A percentile compares a stretch with the other conserved stretches of the same genome.
These are phyloP conservation scores for Pyrenochaeta sp. DNA, from an alignment of 2,329 filamentous ascomycete genomes.

Conservation along the genomic window DNA sequence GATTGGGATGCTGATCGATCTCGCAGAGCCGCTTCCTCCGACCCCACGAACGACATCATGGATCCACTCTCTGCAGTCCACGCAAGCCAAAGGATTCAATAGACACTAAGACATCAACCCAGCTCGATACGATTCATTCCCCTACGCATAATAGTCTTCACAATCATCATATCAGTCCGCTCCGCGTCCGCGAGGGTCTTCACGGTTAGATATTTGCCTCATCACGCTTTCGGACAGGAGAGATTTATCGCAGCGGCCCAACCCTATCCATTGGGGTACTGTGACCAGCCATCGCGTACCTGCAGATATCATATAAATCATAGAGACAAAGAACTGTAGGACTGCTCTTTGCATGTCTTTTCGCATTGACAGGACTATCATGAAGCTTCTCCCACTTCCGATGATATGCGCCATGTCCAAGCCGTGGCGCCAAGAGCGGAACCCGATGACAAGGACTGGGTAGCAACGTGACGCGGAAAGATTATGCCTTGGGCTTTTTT, in stretches of 20 bases:
- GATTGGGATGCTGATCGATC: neutral
- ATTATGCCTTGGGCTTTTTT: neutral
- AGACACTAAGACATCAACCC: neutral
- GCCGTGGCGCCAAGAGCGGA: constrained; percentile 46
- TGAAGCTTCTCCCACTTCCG: neutral
- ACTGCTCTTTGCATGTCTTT: neutral
- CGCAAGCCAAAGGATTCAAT: constrained; percentile 2
- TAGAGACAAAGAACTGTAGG: constrained; percentile 6
- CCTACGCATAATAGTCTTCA: neutral
- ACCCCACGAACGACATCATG: constrained; percentile 18
- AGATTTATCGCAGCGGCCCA: constrained; percentile 18
- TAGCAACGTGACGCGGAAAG: constrained; percentile 16
- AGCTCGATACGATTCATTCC: neutral
- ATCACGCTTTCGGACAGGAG: constrained; percentile 6
- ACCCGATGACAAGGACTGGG: constrained; percentile 37
- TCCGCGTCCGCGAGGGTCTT: constrained; percentile 17
- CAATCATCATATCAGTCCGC: neutral
- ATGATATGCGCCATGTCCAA: constrained; percentile 25
- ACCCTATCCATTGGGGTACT: constrained; percentile 1
- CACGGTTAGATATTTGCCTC: neutral
- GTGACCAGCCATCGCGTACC: constrained; percentile 4
- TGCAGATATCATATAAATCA: constrained; percentile 9
- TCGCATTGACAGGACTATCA: neutral
- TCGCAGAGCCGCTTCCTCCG: constrained; percentile 3
- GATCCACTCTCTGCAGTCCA: constrained; percentile 11